A percentile compares a stretch with the other conserved stretches of the same genome.
phyloP scores from a whole-genome alignment of 2,329 filamentous ascomycete species.

The Exserohilum turcica region DNA sequence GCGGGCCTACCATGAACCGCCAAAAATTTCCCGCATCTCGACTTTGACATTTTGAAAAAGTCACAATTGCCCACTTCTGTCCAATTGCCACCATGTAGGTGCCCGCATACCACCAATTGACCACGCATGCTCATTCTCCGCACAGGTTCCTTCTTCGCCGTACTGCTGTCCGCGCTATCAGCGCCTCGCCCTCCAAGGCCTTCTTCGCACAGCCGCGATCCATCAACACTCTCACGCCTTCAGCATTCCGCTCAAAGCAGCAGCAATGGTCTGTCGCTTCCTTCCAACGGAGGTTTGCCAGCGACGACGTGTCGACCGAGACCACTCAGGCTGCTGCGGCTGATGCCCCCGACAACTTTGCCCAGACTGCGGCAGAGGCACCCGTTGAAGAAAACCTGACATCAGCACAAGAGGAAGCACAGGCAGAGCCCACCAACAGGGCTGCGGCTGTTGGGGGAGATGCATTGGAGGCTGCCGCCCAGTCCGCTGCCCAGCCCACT shows the following conservation, averaged over 20 bases:
- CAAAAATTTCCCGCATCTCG: slow-evolving; percentile 14
- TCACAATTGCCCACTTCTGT: slow-evolving; percentile 1
- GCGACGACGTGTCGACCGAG: slow-evolving; percentile 52
- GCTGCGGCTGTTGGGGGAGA: slow-evolving; percentile 34
- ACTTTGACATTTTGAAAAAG: neutral
- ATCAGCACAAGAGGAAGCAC: slow-evolving; percentile 30
- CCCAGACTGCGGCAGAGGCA: slow-evolving; percentile 44
- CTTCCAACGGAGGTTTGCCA: slow-evolving; percentile 56
- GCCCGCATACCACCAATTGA: neutral
- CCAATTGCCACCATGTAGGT: slow-evolving; percentile 25
- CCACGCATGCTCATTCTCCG: slow-evolving; percentile 9
- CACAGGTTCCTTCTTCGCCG: slow-evolving; percentile 64
- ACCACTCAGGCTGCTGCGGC: slow-evolving; percentile 37
- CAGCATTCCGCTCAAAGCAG: slow-evolving; percentile 40
- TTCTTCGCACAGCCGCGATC: slow-evolving; percentile 50
- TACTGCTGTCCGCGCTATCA: slow-evolving; percentile 60
- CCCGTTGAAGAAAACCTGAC: slow-evolving; percentile 43
- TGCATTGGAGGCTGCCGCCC: slow-evolving; percentile 26
- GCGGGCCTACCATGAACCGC: slow-evolving; percentile 4
- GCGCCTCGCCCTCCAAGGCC: slow-evolving; percentile 53
- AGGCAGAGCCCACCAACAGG: slow-evolving; percentile 32
- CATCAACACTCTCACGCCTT: slow-evolving; percentile 42
- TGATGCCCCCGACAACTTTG: slow-evolving; percentile 37
- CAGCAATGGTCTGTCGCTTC: slow-evolving; percentile 48
- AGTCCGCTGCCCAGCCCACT: neutral